phyloP scores from a whole-genome alignment of 2,329 filamentous ascomycete genomes.

The Cyphellophora attinorum region DNA sequence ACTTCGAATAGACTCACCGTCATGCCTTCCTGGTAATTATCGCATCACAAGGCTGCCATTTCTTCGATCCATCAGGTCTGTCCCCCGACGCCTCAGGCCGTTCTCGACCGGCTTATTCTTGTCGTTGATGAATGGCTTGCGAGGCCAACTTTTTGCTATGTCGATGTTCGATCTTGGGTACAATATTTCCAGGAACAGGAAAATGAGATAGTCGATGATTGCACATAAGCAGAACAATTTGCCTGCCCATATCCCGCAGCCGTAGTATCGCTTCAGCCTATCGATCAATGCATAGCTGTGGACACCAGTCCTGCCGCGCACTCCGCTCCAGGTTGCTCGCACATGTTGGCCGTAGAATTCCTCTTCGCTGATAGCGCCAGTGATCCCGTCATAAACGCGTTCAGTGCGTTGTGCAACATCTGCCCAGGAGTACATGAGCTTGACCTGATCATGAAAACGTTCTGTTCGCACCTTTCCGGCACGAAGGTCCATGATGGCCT shows the following conservation, averaged over 20 bases:
- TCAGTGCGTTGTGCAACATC: slow-evolving; percentile 92
- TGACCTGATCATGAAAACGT: slow-evolving; percentile 91
- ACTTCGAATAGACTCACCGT: too few species aligned
- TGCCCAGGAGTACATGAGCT: slow-evolving; percentile 98
- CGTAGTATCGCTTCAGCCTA: slow-evolving; percentile 89
- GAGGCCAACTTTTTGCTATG: slow-evolving; percentile 82
- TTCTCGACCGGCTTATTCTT: slow-evolving; percentile 21
- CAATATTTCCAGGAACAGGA: slow-evolving; percentile 76
- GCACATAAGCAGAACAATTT: slow-evolving; percentile 95
- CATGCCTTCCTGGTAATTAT: too few species aligned
- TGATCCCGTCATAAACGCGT: slow-evolving; percentile 88
- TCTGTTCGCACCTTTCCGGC: slow-evolving; percentile 84
- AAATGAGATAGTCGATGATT: slow-evolving; percentile 87
- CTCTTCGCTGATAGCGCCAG: slow-evolving; percentile 70
- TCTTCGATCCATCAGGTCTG: slow-evolving; percentile 18
- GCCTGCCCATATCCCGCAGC: slow-evolving; percentile 95
- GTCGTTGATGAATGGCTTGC: slow-evolving; percentile 45
- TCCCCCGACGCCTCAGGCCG: slow-evolving; percentile 13
- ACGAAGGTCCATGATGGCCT: slow-evolving; percentile 77
- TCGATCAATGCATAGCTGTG: slow-evolving; percentile 91
- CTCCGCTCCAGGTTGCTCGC: slow-evolving; percentile 59
- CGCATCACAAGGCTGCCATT: slow-evolving; percentile 17
- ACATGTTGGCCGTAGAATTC: slow-evolving; percentile 81
- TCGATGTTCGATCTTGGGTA: slow-evolving; percentile 81
- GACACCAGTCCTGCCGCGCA: slow-evolving; percentile 57